Base-by-base conservation (phyloP, 2,329 filamentous ascomycete genomes). In the Trichoderma guizhouense region DNA sequence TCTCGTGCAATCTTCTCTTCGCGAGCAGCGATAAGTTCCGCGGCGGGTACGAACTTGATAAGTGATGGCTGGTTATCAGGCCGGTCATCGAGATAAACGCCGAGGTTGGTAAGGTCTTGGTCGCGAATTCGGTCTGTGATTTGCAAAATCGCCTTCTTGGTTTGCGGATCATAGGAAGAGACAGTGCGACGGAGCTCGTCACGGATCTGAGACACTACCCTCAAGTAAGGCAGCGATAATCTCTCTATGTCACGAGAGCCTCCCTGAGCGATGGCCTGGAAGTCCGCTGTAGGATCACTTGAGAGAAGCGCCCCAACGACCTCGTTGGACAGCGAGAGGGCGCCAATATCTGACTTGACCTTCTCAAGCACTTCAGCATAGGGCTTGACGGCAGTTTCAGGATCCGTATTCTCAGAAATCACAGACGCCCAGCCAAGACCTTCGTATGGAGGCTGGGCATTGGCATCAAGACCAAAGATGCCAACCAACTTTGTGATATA, bases 61-160 rank as follows among this genome's bases (percentile, higher is more conserved):
- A 97, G 86, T 0, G 94, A 93, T 0, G 89, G 91, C 78, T 86
- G 86, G 69, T 84, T 84, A 61, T 87, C 88, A n/a, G 83, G 84
- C 64, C 93, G 89, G 77, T 98, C 95, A 78, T 98, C 95, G 1
- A 98, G 89, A 78, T 97, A 97, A 72, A 98, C 92, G 47, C 92
- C 93, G 0, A 97, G 84, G 72, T 95, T 90, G 77, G 93, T 95
- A 12, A 98, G 88, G 71, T 95, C 90, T 11, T 89, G 86, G 79
- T 98, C 93, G 67, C 95, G 92, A 57, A 98, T 89, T 21, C 88
- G 86, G 79, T 97, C 95, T 75, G 92, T 96, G 61, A 97, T 87
- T 0, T 85, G 82, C 1, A 98, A 88, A 47, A 96, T 90, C 4
- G 92, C 88, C 78, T 94, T 93, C 72, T 92, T 89, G 1, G 89